A percentile compares a stretch with the other conserved stretches of the same genome.
Conservation (phyloP, 140 eudicot species). For the Artemisia princeps region DNA sequence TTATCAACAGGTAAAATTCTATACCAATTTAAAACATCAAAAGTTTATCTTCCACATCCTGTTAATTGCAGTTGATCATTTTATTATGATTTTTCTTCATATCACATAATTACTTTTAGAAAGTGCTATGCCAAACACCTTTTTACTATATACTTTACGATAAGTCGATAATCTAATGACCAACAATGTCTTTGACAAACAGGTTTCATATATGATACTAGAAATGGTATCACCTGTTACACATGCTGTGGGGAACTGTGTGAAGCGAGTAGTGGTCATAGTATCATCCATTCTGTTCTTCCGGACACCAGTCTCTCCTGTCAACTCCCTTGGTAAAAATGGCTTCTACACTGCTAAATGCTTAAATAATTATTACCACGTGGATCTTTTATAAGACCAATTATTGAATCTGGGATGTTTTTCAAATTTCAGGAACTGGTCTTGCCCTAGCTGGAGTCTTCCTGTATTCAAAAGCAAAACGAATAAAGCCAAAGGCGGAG, state of each 20-base stretch:
- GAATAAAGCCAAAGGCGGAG: constrained; percentile 47
- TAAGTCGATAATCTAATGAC: neutral
- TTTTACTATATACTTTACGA: neutral
- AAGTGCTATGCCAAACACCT: too few species aligned
- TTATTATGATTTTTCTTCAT: too few species aligned
- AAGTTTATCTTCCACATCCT: too few species aligned
- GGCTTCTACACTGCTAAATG: neutral
- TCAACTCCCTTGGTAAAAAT: constrained; percentile 66
- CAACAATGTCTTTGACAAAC: constrained; percentile 8
- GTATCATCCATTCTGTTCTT: constrained; percentile 80
- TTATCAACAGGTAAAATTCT: constrained; percentile 68
- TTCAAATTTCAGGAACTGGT: constrained; percentile 58
- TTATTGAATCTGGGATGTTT: neutral
- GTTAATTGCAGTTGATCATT: too few species aligned
- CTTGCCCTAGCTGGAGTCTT: constrained; percentile 89
- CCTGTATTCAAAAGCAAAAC: constrained; percentile 69
- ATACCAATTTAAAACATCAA: too few species aligned
- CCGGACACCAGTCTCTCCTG: constrained; percentile 75
- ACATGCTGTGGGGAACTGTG: constrained; percentile 86
- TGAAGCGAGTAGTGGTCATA: constrained; percentile 88
- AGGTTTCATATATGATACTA: constrained; percentile 84
- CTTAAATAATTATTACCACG: neutral
- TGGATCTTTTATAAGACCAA: neutral
- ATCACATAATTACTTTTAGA: too few species aligned
- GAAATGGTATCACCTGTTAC: constrained; percentile 82